Percentiles rank a stretch among this genome's conserved stretches.
phyloP scores from a whole-genome alignment of 257 asterid genomes.

The Prunella vulgaris region DNA sequence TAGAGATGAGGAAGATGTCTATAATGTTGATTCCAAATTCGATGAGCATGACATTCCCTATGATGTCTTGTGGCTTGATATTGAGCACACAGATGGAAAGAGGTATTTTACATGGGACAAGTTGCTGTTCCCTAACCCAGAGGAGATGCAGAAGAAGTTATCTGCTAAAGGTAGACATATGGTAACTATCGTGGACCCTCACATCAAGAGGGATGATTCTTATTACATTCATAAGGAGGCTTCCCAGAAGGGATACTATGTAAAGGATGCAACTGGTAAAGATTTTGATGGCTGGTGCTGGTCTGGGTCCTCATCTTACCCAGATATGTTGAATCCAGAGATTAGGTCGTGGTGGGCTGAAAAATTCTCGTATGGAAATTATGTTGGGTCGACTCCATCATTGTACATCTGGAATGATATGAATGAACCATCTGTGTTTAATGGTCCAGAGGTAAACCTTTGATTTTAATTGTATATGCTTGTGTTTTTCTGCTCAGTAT shows the following conservation, averaged over 20 bases:
- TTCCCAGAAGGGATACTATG: conserved; percentile 72
- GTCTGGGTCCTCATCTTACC: conserved; percentile 95
- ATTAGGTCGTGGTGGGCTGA: conserved; percentile 97
- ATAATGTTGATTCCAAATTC: conserved; percentile 74
- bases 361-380: conserved; percentile 63
- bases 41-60: conserved; percentile 94
- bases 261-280: conserved; percentile 77
- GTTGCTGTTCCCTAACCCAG: conserved; percentile 75
- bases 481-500: neutral
- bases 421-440: conserved; percentile 98
- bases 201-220: conserved; percentile 85
- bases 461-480: neutral
- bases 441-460: conserved; percentile 89
- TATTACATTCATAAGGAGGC: conserved; percentile 92
- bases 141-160: conserved; percentile 90
- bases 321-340: conserved; percentile 80
- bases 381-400: conserved; percentile 82
- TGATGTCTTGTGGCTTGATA: conserved; percentile 98
- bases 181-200: conserved; percentile 99
- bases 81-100: conserved; percentile 95
- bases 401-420: conserved; percentile 94
- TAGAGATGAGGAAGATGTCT: conserved; percentile 94
- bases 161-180: conserved; percentile 91
- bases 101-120: conserved; percentile 95
- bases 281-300: conserved; percentile 99